phyloP scores from a whole-genome alignment of 164 flowering plant genomes.

The Tetracentron sinense region DNA sequence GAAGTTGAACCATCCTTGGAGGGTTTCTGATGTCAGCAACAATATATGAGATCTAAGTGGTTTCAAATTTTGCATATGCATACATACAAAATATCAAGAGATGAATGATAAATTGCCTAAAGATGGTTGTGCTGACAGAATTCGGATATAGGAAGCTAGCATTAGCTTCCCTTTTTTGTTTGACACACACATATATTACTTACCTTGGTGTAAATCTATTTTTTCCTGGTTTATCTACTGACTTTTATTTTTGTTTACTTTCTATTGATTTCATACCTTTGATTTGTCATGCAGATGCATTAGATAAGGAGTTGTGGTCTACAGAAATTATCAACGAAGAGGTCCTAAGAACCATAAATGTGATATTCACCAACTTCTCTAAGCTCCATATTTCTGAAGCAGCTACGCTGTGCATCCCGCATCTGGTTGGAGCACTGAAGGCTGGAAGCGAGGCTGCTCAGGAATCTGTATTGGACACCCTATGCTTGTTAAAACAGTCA shows the following conservation, averaged over 20 bases:
- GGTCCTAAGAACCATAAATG: constrained; percentile 67
- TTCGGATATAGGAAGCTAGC: no score
- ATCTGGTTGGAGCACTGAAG: constrained; percentile 66
- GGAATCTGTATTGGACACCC: constrained; percentile 63
- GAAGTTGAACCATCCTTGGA: no score
- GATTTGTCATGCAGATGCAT: constrained; percentile 61
- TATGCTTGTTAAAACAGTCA: constrained; percentile 71
- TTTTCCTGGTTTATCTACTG: no score
- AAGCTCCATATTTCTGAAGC: constrained; percentile 85
- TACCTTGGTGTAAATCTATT: no score
- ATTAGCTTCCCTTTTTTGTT: no score
- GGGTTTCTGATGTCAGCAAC: no score
- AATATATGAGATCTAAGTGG: no score
- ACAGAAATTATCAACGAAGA: constrained; percentile 67
- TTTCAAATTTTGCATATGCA: no score
- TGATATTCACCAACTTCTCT: constrained; percentile 70
- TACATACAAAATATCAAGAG: no score
- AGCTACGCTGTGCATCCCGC: constrained; percentile 79
- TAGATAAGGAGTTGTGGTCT: constrained; percentile 76
- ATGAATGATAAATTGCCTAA: no score
- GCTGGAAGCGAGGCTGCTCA: constrained; percentile 78
- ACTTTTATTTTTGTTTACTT: background rate
- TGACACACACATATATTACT: no score
- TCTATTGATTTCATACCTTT: background rate
- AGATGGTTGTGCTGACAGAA: no score